A percentile compares a stretch with the other conserved stretches of the same genome.
These are phyloP conservation scores for Tulasnella sp. DNA, from an alignment of 768 basidiomycete genomes.

Conservation along the genomic window DNA sequence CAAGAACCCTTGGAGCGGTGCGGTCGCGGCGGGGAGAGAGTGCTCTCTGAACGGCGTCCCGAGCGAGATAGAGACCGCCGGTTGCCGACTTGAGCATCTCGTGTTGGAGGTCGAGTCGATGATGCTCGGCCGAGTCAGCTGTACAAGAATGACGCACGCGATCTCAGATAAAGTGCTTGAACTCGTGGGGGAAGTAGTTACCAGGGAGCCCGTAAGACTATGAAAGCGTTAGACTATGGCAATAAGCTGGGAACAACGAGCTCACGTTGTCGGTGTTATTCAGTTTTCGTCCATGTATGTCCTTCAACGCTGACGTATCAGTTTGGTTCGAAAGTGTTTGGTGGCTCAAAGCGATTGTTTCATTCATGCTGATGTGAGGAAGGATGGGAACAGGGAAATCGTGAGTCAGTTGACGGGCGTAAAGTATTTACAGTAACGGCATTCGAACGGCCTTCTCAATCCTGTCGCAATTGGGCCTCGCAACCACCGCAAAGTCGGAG, in stretches of 20 bases:
- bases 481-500: no score
- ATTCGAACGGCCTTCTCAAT: no score
- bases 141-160: background rate
- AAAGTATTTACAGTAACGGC: no score
- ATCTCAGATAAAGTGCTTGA: background rate
- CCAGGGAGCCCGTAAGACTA: background rate
- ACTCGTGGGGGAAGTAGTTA: background rate
- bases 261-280: constrained; percentile 29
- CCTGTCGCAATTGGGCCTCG: no score
- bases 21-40: background rate
- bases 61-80: constrained; percentile 15
- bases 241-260: no score
- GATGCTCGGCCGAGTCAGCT: constrained; percentile 25
- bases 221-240: background rate
- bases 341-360: background rate
- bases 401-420: no score
- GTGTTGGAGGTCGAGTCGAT: constrained; percentile 25
- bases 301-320: background rate
- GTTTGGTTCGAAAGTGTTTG: background rate
- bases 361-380: background rate
- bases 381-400: background rate
- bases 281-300: constrained; percentile 26
- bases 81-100: constrained; percentile 30
- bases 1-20: background rate
- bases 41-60: background rate